Evolutionary conservation across 2,329 filamentous ascomycete genomes (phyloP).

Genomic region (Pseudocercospora ulei): DNA sequence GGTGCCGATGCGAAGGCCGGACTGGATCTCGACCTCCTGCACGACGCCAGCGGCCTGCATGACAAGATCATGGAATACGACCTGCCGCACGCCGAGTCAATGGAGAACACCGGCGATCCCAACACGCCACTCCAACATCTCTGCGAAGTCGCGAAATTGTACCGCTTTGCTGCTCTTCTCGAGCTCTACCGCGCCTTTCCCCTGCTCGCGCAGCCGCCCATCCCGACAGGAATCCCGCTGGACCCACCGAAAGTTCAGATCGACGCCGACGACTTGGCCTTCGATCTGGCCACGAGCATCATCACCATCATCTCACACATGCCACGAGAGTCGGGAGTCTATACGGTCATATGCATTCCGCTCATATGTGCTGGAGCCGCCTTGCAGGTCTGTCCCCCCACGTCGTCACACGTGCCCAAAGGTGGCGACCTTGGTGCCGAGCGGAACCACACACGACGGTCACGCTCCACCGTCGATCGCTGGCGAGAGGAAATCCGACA

Average conservation of each 20-base stretch:
- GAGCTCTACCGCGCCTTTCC: conserved; percentile 18
- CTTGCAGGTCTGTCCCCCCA: conserved; percentile 1
- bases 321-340: conserved; percentile 10
- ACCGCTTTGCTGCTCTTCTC: conserved; percentile 13
- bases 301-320: conserved; percentile 13
- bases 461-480: neutral
- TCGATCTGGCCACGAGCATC: conserved; percentile 12
- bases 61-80: conserved; percentile 6
- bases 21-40: conserved; percentile 5
- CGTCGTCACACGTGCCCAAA: neutral
- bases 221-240: neutral
- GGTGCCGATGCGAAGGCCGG: neutral
- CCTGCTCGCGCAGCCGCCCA: neutral
- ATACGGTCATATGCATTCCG: conserved; percentile 14
- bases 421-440: conserved; percentile 2
- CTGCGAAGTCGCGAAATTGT: conserved; percentile 13
- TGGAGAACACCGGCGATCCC: conserved; percentile 15
- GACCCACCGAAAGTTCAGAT: neutral
- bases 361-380: conserved; percentile 14
- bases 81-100: neutral
- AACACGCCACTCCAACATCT: conserved; percentile 16
- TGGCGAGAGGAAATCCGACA: conserved; percentile 13
- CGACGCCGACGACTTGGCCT: conserved; percentile 4
- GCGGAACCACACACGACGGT: conserved; percentile 6
- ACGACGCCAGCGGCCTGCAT: conserved; percentile 10